Evolutionary conservation across 768 basidiomycete species (phyloP), one percentile per base, ranked within the genome.

Genomic region (Phylloporus sp.): DNA sequence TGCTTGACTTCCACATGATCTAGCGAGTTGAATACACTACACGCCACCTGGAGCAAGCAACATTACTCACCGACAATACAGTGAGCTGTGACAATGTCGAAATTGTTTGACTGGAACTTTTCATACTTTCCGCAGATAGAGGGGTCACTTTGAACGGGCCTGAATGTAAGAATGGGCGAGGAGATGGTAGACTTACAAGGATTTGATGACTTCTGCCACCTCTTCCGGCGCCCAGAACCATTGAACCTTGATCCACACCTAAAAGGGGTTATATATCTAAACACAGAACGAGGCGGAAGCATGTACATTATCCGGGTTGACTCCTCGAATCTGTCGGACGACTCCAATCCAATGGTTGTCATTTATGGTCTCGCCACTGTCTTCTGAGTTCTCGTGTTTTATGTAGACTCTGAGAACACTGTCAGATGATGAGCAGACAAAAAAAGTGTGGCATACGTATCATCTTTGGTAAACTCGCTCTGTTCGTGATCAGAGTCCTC

Each of bases 151-250:
- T 27, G 37, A 23, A 10, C 38, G 27, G n/a, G 28, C 6, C 31
- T 43, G 13, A 45, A 20, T 17, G 27, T 15, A 23, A 27, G 10
- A 26, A 26, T 6, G 0, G 13, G 3, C 2, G 5, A 31, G 17
- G 2, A 40, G 9, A 23, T 5, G 8, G 3, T 11, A n/a, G 5
- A 67, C 77, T 46, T 45, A 80, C 79, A 81, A 79, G 2, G 75
- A 73, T 24, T 74, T 73, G 24, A 77, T 56, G 0, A 71, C 63
- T 2, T 52, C 52, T 0, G 65, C 63, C 0, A 77, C 72, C 28
- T 84, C 81, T n/a, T 63, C 39, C 0, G 71, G 68, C 2, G 73
- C 69, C 61, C 78, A 84, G 38, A 65, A 81, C 81, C 81, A 84
- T 38, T 76, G 71, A 0, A 83, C 70, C 9, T 52, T 59, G 0